phyloP scores from a whole-genome alignment of 2,329 filamentous ascomycete genomes.

The Tolypocladium amazonense region DNA sequence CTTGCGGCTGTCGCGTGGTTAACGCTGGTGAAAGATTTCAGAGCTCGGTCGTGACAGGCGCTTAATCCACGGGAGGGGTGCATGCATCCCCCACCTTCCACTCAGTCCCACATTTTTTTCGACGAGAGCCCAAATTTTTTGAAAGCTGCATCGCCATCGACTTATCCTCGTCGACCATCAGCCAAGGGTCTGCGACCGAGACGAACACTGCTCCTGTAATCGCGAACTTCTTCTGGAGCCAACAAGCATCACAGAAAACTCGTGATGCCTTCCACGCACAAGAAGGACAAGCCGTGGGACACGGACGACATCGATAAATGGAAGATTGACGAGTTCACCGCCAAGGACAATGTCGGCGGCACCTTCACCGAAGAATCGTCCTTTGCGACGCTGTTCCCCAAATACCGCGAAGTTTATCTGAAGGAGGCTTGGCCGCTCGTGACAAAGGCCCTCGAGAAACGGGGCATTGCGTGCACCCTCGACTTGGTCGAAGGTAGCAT shows the following conservation, averaged over 20 bases:
- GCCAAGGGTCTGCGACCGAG: background rate
- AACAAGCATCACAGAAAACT: background rate
- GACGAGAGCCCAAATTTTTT: background rate
- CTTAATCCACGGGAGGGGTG: background rate
- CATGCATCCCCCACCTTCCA: background rate
- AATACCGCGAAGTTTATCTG: conserved; percentile 91
- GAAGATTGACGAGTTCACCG: conserved; percentile 81
- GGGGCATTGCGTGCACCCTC: conserved; percentile 80
- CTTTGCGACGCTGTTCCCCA: conserved; percentile 81
- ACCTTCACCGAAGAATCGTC: conserved; percentile 89
- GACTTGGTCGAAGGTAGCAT: conserved; percentile 94
- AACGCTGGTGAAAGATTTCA: conserved; percentile 5
- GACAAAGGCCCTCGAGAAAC: conserved; percentile 76
- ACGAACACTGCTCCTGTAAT: background rate
- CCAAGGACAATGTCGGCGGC: conserved; percentile 75
- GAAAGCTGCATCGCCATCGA: background rate
- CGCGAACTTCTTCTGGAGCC: background rate
- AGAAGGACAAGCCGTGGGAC: conserved; percentile 88
- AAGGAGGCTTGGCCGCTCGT: conserved; percentile 89
- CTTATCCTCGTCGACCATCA: background rate
- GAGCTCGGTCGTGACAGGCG: background rate
- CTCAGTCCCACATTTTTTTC: background rate
- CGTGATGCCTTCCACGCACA: conserved; percentile 76
- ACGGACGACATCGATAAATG: conserved; percentile 97
- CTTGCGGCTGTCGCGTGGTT: conserved; percentile 1